A percentile compares a stretch with the other conserved stretches of the same genome.
Evolutionary conservation across 805 yeast species (phyloP).

Genomic region (Pichia deserticola): DNA sequence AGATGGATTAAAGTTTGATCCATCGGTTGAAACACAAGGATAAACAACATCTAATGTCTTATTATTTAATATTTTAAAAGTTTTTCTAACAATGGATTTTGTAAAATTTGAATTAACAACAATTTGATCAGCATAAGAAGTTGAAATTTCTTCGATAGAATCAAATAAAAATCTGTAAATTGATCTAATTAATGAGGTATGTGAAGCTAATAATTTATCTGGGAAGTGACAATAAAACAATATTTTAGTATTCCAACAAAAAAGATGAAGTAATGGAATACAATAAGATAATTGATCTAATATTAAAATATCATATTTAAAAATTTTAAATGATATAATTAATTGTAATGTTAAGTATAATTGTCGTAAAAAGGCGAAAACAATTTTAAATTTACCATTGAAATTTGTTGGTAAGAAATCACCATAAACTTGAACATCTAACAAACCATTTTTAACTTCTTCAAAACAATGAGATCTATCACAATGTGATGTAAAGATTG

Average conservation of each 20-base stretch:
- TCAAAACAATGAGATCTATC: conserved; percentile 85
- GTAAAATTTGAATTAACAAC: conserved; percentile 91
- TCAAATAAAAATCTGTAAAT: conserved; percentile 81
- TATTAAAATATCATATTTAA: conserved; percentile 59
- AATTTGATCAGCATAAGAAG: conserved; percentile 65
- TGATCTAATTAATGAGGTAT: conserved; percentile 45
- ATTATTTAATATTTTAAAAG: conserved; percentile 42
- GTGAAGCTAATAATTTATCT: conserved; percentile 68
- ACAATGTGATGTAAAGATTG: conserved; percentile 83
- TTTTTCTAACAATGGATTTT: conserved; percentile 51
- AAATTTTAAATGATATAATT: conserved; percentile 41
- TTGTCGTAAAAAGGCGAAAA: conserved; percentile 82
- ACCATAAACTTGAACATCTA: conserved; percentile 70
- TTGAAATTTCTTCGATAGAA: conserved; percentile 71
- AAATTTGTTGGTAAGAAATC: conserved; percentile 74
- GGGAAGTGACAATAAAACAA: conserved; percentile 96
- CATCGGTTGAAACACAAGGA: conserved; percentile 61
- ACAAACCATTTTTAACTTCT: conserved; percentile 55
- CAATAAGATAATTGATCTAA: conserved; percentile 87
- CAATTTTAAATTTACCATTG: conserved; percentile 60
- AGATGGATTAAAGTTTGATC: conserved; percentile 6
- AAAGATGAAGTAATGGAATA: conserved; percentile 58
- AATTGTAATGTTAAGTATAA: conserved; percentile 46
- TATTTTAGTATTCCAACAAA: conserved; percentile 39
- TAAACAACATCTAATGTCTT: conserved; percentile 52